Percentiles rank a stretch among this genome's conserved stretches.
These are phyloP conservation scores for Cytospora piceicola DNA, from an alignment of 2,329 filamentous ascomycete species.

Conservation along the genomic window DNA sequence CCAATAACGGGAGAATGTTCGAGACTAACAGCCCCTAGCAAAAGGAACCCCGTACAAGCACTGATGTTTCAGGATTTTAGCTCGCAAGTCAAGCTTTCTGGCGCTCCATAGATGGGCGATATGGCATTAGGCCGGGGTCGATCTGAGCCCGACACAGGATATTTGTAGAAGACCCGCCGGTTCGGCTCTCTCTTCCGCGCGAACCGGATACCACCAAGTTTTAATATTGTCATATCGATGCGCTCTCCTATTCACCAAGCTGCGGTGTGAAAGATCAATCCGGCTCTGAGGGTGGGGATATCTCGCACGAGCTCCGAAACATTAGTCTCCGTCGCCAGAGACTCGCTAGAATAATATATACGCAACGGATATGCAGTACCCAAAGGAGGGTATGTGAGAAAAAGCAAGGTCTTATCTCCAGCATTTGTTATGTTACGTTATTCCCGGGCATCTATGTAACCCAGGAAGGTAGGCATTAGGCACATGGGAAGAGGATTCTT, in stretches of 20 bases:
- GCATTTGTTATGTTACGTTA: neutral
- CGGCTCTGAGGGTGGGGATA: neutral
- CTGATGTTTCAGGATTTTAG: slow-evolving; percentile 6
- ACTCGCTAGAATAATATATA: neutral
- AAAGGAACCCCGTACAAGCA: neutral
- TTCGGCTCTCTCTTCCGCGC: too few relatives aligned
- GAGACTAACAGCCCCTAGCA: slow-evolving; percentile 7
- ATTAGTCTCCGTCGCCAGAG: neutral
- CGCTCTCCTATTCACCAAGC: neutral
- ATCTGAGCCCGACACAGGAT: neutral
- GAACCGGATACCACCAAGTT: too few relatives aligned
- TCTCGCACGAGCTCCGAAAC: neutral
- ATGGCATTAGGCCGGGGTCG: neutral
- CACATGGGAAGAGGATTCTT: neutral
- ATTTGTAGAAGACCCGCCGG: neutral
- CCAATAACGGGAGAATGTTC: neutral
- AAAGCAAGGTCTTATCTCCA: neutral
- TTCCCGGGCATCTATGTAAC: too few relatives aligned
- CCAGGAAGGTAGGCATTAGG: too few relatives aligned
- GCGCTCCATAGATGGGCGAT: neutral
- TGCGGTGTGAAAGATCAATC: neutral
- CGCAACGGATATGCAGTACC: neutral
- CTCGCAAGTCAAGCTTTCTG: slow-evolving; percentile 27
- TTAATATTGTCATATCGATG: neutral
- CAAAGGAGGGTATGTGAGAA: neutral